Evolutionary conservation across 1,139 yeast genomes (phyloP).

Genomic region (Geotrichum restrictum): DNA sequence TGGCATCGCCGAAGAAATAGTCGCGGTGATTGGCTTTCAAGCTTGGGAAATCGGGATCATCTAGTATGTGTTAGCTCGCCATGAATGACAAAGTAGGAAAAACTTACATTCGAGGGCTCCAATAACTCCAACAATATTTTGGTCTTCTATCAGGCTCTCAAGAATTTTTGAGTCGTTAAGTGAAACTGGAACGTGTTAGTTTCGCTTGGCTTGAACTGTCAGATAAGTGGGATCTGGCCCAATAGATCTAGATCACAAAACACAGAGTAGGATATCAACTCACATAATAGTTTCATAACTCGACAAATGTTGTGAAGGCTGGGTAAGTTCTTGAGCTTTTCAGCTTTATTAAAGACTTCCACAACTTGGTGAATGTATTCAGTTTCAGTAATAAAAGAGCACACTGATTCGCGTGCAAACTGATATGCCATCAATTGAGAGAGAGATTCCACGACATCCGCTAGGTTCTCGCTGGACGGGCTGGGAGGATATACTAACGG

Average conservation of each 20-base stretch:
- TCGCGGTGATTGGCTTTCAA: conserved; percentile 76
- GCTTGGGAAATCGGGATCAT: conserved; percentile 79
- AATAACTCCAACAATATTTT: conserved; percentile 56
- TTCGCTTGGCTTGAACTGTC: too few relatives aligned
- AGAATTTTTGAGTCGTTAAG: conserved; percentile 61
- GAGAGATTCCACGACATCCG: conserved; percentile 48
- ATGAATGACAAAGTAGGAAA: not conserved
- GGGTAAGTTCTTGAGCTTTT: conserved; percentile 47
- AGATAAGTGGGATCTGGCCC: too few relatives aligned
- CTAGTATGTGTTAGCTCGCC: conserved; percentile 10
- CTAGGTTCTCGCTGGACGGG: conserved; percentile 45
- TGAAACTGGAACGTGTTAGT: conserved; percentile 29
- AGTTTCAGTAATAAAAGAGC: conserved; percentile 32
- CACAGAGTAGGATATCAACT: too few relatives aligned
- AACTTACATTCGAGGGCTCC: conserved; percentile 68
- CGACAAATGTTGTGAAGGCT: conserved; percentile 66
- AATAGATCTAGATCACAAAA: too few relatives aligned
- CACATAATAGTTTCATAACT: conserved; percentile 53
- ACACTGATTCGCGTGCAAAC: conserved; percentile 38
- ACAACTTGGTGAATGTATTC: conserved; percentile 55
- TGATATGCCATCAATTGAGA: conserved; percentile 26
- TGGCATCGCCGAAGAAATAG: conserved; percentile 53
- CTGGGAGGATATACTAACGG: conserved; percentile 66
- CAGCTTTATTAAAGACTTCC: conserved; percentile 53
- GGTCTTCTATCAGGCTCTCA: conserved; percentile 64